These are phyloP conservation scores for Eremothecium gossypii DNA, from an alignment of 1,139 yeast genomes.

Conservation along the genomic window DNA sequence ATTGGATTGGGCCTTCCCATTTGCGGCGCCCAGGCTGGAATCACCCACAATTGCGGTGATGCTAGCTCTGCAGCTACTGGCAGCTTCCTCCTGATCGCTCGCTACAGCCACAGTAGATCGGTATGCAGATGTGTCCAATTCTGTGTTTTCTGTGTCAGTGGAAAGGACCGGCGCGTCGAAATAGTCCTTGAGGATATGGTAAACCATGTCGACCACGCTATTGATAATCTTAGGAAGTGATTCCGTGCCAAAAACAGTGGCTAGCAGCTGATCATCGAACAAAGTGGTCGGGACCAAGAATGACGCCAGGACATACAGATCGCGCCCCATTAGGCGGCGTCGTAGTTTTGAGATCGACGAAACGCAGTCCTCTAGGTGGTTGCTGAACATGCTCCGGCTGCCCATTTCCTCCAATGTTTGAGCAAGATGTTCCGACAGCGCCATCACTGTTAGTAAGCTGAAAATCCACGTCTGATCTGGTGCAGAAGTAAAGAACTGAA, in stretches of 20 bases:
- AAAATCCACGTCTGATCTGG: conserved; percentile 3
- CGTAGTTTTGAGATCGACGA: conserved; percentile 7
- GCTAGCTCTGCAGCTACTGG: too few species aligned
- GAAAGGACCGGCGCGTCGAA: conserved; percentile 7
- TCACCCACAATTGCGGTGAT: background rate
- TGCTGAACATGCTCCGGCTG: background rate
- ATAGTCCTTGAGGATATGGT: conserved; percentile 9
- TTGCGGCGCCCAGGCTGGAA: background rate
- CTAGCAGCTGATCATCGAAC: conserved; percentile 15
- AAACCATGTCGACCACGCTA: conserved; percentile 8
- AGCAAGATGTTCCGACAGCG: conserved; percentile 11
- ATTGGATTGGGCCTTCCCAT: background rate
- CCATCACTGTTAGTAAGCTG: conserved; percentile 8
- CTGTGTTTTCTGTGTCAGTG: background rate
- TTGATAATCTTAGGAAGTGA: conserved; percentile 16
- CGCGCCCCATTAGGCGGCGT: conserved; percentile 10
- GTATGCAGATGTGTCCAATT: background rate
- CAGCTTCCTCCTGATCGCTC: too few species aligned
- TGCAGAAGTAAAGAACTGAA: conserved; percentile 1
- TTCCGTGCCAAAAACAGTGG: conserved; percentile 11
- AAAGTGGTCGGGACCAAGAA: conserved; percentile 15
- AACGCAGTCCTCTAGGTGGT: conserved; percentile 8
- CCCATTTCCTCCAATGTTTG: conserved; percentile 1
- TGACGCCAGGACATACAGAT: conserved; percentile 11
- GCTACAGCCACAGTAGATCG: too few species aligned